Base-by-base conservation (phyloP, 768 basidiomycete species). In the Lyophyllum atratum region DNA sequence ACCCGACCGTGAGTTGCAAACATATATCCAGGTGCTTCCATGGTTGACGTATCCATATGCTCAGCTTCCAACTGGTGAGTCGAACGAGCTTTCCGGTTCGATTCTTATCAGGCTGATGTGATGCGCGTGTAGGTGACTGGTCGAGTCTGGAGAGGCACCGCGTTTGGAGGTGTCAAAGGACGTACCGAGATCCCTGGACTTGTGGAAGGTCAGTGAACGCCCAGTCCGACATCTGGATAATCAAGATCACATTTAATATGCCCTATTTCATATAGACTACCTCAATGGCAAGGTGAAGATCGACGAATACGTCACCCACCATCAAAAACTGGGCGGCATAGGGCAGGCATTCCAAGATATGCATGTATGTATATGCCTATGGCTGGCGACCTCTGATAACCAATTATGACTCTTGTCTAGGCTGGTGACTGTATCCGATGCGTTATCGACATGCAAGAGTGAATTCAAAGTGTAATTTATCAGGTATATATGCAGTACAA, bases 121-220 rank as follows among this genome's bases (percentile, higher is more conserved):
- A 58, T 49, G 61, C 67, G 55, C 62, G 7, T 64, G 39, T 80
- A 90, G 75, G 88, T 95, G 26, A 94, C 94, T 57, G 94, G 93
- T 47, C 86, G 95, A 49, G 89, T 86, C 45, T 98, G 97, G 97
- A 89, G 93, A 66, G 97, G 97, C 43, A 79, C 84, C 33, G 97
- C 97, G 2, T 99, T 98, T 67, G 97, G 97, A 54, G 97, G 97
- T 51, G 95, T 99, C 62, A 98, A 98, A 78, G 97, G 96, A 33
- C 85, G 97, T 55, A 94, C 95, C 17, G 96, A 98, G 74, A 78
- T 98, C 40, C 95, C 95, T 43, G 92, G 92, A 22, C 85, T 98
- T 31, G 95, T 98, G 8, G 87, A 95, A 72, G 92, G 93, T 92
- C 58, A 63, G 73, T 60, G 4, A 34, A 19, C 31, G 12, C 54